These are phyloP conservation scores for Terfezia boudieri DNA, from an alignment of 495 filamentous ascomycete species.

Conservation along the genomic window DNA sequence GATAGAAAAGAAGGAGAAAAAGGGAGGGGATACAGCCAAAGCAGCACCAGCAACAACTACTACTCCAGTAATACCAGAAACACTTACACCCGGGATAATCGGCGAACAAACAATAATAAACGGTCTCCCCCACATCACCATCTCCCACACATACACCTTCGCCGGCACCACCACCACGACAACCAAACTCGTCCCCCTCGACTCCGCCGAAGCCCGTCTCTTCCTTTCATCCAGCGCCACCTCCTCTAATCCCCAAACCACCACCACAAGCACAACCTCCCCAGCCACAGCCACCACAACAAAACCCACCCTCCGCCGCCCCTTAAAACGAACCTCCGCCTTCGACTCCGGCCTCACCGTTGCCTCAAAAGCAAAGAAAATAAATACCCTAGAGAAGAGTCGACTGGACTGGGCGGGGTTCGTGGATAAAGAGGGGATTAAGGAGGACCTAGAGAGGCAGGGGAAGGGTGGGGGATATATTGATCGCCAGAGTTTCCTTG, in stretches of 20 bases:
- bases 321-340: constrained; percentile 46
- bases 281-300: constrained; percentile 5
- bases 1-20: constrained; percentile 13
- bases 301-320: constrained; percentile 30
- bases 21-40: constrained; percentile 11
- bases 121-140: constrained; percentile 33
- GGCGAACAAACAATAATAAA: constrained; percentile 6
- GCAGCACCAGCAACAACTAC: constrained; percentile 2
- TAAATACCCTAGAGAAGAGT: constrained; percentile 92
- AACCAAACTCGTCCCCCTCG: constrained; percentile 53
- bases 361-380: constrained; percentile 45
- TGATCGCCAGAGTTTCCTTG: constrained; percentile 73
- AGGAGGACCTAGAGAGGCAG: constrained; percentile 67
- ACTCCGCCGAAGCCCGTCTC: constrained; percentile 60
- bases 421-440: constrained; percentile 78
- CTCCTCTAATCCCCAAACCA: constrained; percentile 25
- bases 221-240: constrained; percentile 39
- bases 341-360: constrained; percentile 48
- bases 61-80: constrained; percentile 64
- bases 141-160: constrained; percentile 76
- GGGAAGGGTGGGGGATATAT: constrained; percentile 69
- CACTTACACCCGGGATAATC: constrained; percentile 57
- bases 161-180: constrained; percentile 70
- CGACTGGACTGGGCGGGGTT: constrained; percentile 85
- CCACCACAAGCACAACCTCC: constrained; percentile 8